phyloP scores from a whole-genome alignment of 352 stramenopile genomes.

The Globisporangium sylvaticum region DNA sequence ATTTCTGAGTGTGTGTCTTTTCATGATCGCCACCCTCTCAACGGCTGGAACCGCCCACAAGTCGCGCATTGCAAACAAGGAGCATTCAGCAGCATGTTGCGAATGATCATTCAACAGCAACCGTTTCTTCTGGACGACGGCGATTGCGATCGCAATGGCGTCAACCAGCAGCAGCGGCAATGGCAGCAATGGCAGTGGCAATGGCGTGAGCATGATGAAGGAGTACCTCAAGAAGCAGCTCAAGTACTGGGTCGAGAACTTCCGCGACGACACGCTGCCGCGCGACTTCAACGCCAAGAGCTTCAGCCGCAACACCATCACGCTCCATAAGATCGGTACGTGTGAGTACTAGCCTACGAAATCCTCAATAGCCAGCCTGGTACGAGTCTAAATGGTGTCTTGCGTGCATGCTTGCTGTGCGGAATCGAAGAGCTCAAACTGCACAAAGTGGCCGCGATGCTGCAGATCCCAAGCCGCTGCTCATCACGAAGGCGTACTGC shows the following conservation, averaged over 20 bases:
- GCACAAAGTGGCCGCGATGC: conserved; percentile 42
- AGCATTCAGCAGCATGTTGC: no score
- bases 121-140: neutral
- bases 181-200: conserved; percentile 6
- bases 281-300: conserved; percentile 50
- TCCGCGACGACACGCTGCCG: conserved; percentile 53
- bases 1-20: neutral
- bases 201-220: conserved; percentile 52
- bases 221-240: conserved; percentile 67
- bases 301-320: conserved; percentile 41
- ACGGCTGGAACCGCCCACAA: neutral
- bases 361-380: neutral
- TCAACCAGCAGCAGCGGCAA: conserved; percentile 14
- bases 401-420: neutral
- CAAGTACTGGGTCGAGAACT: conserved; percentile 60
- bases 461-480: conserved; percentile 40
- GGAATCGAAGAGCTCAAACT: conserved; percentile 50
- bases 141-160: neutral
- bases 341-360: no score
- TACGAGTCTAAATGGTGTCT: neutral
- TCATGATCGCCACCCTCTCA: neutral
- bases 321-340: conserved; percentile 44
- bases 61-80: neutral
- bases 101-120: neutral
- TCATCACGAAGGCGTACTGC: conserved; percentile 51